Base-by-base conservation (phyloP, 2,329 filamentous ascomycete genomes). In the Colletotrichum noveboracense region DNA sequence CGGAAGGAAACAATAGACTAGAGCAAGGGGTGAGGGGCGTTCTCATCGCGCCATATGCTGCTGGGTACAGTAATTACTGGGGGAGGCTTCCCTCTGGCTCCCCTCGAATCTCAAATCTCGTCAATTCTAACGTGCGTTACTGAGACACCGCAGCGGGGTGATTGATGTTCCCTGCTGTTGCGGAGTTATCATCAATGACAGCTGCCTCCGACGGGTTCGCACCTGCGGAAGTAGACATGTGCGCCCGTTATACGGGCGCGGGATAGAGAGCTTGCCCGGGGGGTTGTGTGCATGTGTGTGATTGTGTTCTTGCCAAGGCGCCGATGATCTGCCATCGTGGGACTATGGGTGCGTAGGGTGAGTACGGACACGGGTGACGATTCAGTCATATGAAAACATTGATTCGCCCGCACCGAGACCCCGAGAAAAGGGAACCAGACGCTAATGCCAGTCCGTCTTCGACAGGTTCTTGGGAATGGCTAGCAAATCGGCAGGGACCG, bases 131-230 rank as follows among this genome's bases (percentile, higher is more conserved):
- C 65, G 26, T 65, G 70, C 58, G 34, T 69, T 56, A 68, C 70
- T 66, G 30, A 76, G 70, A 76, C 74, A 76, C 70, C 26, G 32
- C 70, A 69, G 70, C 70, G 43, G 43, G 43, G 43, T 52, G 43
- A 4, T 21, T 52, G 12, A 52, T 56, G 21, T 62, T 43, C 26
- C 55, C 18, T 38, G 58, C 48, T 48, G 34, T 36, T 28, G 55
- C 30, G 55, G 38, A 52, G 60, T 21, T 14, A 69, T 65, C 30
- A 14, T 43, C 48, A 14, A 32, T 64, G 43, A 38, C 38, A 69
- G 58, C 24, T 62, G 70, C 65, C 34, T n/a, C 64, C 43, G 43
- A 48, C 36, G 58, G 30, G 26, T 24, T 58, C 36, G 21, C 34
- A 55, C 56, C 32, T 38, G 43, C 38, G 26, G 34, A 43, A 58